A percentile compares a stretch with the other conserved stretches of the same genome.
These are phyloP conservation scores for Penicillium sp. DNA, from an alignment of 2,329 filamentous ascomycete species.

Conservation along the genomic window DNA sequence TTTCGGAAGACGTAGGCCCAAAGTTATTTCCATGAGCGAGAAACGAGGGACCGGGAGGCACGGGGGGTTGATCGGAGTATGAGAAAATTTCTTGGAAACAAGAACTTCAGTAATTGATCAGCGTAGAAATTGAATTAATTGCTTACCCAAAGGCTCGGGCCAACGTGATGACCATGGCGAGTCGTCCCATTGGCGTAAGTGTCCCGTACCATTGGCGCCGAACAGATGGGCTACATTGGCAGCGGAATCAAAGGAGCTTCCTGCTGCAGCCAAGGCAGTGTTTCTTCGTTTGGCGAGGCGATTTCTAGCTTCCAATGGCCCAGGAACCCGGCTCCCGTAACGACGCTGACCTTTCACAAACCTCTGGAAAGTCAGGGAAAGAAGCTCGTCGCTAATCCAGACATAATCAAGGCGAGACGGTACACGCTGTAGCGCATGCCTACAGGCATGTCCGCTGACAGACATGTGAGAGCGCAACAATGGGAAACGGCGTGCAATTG, in stretches of 20 bases:
- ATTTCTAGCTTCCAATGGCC: slow-evolving; percentile 59
- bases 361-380: slow-evolving; percentile 46
- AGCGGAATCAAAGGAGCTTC: slow-evolving; percentile 20
- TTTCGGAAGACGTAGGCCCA: neutral
- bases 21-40: slow-evolving; percentile 1
- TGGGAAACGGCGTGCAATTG: neutral
- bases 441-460: slow-evolving; percentile 39
- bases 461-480: slow-evolving; percentile 32
- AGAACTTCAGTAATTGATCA: neutral
- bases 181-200: slow-evolving; percentile 32
- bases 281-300: slow-evolving; percentile 55
- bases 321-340: slow-evolving; percentile 59
- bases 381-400: slow-evolving; percentile 46
- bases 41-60: slow-evolving; percentile 17
- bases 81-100: slow-evolving; percentile 18
- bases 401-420: slow-evolving; percentile 32
- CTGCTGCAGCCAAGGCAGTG: slow-evolving; percentile 42
- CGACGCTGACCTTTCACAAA: slow-evolving; percentile 46
- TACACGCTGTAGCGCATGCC: slow-evolving; percentile 32
- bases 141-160: slow-evolving; percentile 23
- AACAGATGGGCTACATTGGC: slow-evolving; percentile 41
- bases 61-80: slow-evolving; percentile 18
- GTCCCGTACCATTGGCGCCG: slow-evolving; percentile 37
- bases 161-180: slow-evolving; percentile 21
- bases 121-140: neutral